Percentiles rank a stretch among this genome's conserved stretches.
Evolutionary conservation across 2,329 filamentous ascomycete species (phyloP).

Genomic region (Ophiocordyceps camponoti-leonardi): DNA sequence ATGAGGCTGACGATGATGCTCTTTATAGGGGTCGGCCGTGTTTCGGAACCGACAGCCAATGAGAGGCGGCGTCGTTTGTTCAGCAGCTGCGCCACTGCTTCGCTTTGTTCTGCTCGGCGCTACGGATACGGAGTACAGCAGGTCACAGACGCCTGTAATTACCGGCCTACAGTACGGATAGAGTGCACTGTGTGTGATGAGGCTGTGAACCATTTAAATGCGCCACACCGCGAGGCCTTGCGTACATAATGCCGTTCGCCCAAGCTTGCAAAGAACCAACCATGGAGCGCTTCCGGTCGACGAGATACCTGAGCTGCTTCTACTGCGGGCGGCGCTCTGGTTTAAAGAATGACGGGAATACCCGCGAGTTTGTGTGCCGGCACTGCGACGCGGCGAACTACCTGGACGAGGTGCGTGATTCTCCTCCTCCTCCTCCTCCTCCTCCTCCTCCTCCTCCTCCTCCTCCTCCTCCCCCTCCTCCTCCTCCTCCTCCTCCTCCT

Average conservation of each 20-base stretch:
- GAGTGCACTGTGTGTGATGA: too few relatives aligned
- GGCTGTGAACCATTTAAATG: not conserved
- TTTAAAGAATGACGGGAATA: slow-evolving; percentile 36
- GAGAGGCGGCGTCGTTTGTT: not conserved
- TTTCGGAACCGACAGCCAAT: too few relatives aligned
- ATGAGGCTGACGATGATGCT: too few relatives aligned
- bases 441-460: too few relatives aligned
- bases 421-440: too few relatives aligned
- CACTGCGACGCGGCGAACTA: slow-evolving; percentile 78
- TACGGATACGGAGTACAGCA: not conserved
- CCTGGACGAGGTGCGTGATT: slow-evolving; percentile 54
- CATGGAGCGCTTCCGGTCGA: slow-evolving; percentile 26
- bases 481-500: too few relatives aligned
- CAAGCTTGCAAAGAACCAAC: not conserved
- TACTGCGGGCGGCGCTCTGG: slow-evolving; percentile 61
- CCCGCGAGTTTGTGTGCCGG: slow-evolving; percentile 54
- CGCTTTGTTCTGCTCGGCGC: not conserved
- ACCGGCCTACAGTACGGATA: too few relatives aligned
- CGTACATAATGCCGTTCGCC: not conserved
- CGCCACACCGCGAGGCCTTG: not conserved
- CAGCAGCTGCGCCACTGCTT: not conserved
- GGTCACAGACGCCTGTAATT: not conserved
- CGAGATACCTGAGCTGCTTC: slow-evolving; percentile 50
- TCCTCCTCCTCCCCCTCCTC: too few relatives aligned
- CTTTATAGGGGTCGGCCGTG: not conserved